Evolutionary conservation across 2,329 filamentous ascomycete species (phyloP).

Genomic region (Calonectria pseudoturangicola): DNA sequence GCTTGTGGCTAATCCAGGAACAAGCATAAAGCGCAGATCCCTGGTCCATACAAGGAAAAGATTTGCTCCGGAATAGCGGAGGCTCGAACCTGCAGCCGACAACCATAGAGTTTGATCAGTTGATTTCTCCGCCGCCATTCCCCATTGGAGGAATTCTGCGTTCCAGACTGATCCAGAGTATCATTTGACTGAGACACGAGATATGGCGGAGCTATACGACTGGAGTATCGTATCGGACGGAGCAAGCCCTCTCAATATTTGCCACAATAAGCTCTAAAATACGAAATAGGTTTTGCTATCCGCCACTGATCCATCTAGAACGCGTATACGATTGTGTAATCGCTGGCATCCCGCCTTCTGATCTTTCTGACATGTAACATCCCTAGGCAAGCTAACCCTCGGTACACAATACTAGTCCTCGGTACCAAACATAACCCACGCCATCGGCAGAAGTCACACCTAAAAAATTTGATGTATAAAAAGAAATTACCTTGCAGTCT

Average conservation of each 20-base stretch:
- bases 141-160: conserved; percentile 11
- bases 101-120: conserved; percentile 20
- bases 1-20: conserved; percentile 2
- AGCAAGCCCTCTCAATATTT: not conserved
- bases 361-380: conserved; percentile 12
- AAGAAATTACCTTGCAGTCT: not conserved
- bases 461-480: conserved; percentile 4
- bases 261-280: conserved; percentile 2
- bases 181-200: conserved; percentile 8
- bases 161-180: conserved; percentile 14
- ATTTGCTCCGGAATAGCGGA: not conserved
- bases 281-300: not conserved
- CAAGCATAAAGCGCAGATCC: conserved; percentile 24
- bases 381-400: not conserved
- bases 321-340: not conserved
- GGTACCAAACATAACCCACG: conserved; percentile 1
- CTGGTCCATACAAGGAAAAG: conserved; percentile 10
- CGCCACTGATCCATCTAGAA: conserved; percentile 9
- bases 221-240: not conserved
- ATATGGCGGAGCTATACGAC: conserved; percentile 21
- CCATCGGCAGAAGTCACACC: not conserved
- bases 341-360: not conserved
- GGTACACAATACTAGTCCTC: conserved; percentile 5
- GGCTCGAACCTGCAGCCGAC: not conserved
- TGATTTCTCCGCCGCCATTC: not conserved